Conservation (phyloP, 1,284 basidiomycete species). For the Ganoderma boninense region DNA sequence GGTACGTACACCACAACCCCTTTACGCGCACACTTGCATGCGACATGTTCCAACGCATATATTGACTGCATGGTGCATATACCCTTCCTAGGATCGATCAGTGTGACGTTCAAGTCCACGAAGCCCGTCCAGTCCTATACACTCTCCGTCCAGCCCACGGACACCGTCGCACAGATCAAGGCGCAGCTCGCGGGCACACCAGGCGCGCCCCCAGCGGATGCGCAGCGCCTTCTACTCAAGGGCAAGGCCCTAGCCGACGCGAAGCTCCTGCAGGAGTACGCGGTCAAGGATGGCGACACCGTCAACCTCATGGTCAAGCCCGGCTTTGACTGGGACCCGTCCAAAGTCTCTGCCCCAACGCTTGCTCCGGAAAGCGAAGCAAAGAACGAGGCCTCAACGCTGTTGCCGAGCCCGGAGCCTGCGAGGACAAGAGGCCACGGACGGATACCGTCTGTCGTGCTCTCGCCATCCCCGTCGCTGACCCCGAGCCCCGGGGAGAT, state of each 20-base stretch:
- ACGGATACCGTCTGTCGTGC: slow-evolving; percentile 77
- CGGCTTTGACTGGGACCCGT: slow-evolving; percentile 72
- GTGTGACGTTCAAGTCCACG: slow-evolving; percentile 85
- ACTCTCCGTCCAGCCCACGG: slow-evolving; percentile 75
- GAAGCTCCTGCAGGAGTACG: slow-evolving; percentile 91
- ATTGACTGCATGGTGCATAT: not conserved
- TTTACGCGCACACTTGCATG: not conserved
- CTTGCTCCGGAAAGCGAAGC: slow-evolving; percentile 18
- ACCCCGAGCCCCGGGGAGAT: slow-evolving; percentile 48
- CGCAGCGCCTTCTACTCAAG: slow-evolving; percentile 87
- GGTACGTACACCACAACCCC: slow-evolving; percentile 39
- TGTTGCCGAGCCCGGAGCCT: slow-evolving; percentile 37
- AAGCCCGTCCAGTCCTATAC: slow-evolving; percentile 85
- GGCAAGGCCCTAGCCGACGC: slow-evolving; percentile 90
- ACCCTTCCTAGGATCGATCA: slow-evolving; percentile 57
- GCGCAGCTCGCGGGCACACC: slow-evolving; percentile 68
- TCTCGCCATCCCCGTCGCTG: slow-evolving; percentile 74
- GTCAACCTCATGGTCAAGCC: slow-evolving; percentile 88
- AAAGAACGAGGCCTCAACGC: slow-evolving; percentile 29
- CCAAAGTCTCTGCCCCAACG: slow-evolving; percentile 41
- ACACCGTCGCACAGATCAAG: slow-evolving; percentile 85
- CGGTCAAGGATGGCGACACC: slow-evolving; percentile 78
- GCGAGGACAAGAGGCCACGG: slow-evolving; percentile 49
- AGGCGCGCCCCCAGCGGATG: slow-evolving; percentile 73
- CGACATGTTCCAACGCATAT: not conserved